phyloP scores from a whole-genome alignment of 495 filamentous ascomycete species.

The Cudoniella acicularis region DNA sequence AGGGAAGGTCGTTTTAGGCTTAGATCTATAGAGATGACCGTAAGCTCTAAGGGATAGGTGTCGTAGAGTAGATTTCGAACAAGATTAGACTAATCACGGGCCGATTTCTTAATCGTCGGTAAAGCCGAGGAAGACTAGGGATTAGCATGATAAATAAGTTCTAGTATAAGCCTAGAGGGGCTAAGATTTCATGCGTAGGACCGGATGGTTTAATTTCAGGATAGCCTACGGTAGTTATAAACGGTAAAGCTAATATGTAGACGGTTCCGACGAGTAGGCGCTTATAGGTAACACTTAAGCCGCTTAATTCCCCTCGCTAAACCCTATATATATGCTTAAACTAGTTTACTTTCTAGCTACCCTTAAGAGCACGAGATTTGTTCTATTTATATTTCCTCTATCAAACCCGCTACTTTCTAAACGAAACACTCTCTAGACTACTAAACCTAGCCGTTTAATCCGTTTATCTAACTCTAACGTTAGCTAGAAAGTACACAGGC shows the following conservation, averaged over 20 bases:
- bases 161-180: constrained; percentile 13
- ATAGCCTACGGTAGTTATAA: constrained; percentile 17
- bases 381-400: constrained; percentile 18
- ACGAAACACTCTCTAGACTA: constrained; percentile 7
- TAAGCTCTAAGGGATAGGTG: constrained; percentile 10
- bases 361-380: constrained; percentile 15
- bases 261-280: constrained; percentile 6
- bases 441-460: constrained; percentile 4
- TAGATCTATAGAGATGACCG: constrained; percentile 5
- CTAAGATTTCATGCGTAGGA: constrained; percentile 17
- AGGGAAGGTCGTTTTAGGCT: constrained; percentile 13
- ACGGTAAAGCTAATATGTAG: constrained; percentile 13
- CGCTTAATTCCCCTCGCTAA: constrained; percentile 21
- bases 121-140: constrained; percentile 12
- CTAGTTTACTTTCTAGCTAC: constrained; percentile 14
- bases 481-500: constrained; percentile 8
- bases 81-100: constrained; percentile 19
- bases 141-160: constrained; percentile 8
- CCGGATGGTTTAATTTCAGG: constrained; percentile 15
- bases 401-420: constrained; percentile 9
- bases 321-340: constrained; percentile 12
- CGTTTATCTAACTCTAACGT: background rate
- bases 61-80: constrained; percentile 18
- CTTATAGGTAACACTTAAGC: constrained; percentile 18
- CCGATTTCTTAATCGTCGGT: constrained; percentile 20